Percentiles rank a stretch among this genome's conserved stretches.
phyloP scores from a whole-genome alignment of 176 grass and related monocot species.

The Musa itinerans region DNA sequence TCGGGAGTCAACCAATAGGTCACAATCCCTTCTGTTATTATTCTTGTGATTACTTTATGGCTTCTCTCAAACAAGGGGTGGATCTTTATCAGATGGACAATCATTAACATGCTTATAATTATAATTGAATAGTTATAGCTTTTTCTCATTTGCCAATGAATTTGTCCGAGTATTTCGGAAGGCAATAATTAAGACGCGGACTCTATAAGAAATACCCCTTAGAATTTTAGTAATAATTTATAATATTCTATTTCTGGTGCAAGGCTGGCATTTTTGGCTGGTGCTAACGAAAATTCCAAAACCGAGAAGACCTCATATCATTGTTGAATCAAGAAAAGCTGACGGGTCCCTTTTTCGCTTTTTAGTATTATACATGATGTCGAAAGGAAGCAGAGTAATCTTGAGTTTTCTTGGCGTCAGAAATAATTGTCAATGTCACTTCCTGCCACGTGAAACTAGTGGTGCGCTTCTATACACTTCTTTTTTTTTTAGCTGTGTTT shows the following conservation, averaged over 20 bases:
- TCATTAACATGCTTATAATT: background rate
- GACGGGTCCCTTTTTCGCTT: background rate
- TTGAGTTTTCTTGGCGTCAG: background rate
- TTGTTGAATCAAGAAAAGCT: background rate
- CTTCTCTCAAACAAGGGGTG: background rate
- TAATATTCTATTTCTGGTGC: no score
- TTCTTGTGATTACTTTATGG: background rate
- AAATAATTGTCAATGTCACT: background rate
- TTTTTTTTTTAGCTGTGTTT: background rate
- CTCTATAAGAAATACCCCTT: no score
- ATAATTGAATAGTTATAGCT: background rate
- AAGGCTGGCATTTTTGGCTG: no score
- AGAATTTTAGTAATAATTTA: no score
- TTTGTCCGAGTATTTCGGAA: background rate
- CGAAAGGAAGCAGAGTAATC: no score
- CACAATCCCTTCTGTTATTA: background rate
- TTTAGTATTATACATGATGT: background rate
- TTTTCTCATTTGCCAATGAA: background rate
- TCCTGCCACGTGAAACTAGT: background rate
- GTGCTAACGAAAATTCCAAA: no score
- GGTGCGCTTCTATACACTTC: background rate
- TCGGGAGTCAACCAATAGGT: background rate
- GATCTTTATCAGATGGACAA: background rate
- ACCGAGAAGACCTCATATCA: background rate
- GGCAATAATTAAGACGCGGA: no score